Base-by-base conservation (phyloP, 192 early-diverging fungal genomes). In the Gryganskiella cystojenkinii region DNA sequence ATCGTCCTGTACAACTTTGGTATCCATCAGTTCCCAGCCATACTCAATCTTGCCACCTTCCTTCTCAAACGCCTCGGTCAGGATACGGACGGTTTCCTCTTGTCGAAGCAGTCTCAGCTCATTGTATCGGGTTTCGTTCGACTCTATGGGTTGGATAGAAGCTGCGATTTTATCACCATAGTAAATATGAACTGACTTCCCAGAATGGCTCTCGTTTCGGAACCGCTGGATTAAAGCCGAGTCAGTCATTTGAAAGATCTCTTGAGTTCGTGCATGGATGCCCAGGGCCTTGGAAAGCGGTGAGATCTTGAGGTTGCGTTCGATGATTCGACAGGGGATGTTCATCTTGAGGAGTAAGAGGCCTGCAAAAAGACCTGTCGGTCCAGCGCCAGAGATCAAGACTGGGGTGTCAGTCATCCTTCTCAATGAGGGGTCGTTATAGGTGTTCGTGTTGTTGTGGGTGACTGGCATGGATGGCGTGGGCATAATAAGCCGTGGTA, bases 381-480 rank as follows among this genome's bases (percentile, higher is more conserved):
- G 69, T 6, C 69, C 53, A 6, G 34, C 69, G 8, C 69, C 69
- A 1, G 60, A 28, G 60, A 71, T 71, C 0, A 71, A 28, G 13
- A 71, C 25, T 24, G 61, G 42, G 20, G n/a, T 56, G 9, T 40
- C 37, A 9, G 37, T 9, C 37, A 40, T 40, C 37, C 13, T 40
- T n/a, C n/a, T n/a, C n/a, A n/a, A n/a, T n/a, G n/a, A n/a, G n/a
- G n/a, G n/a, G n/a, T n/a, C n/a, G n/a, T n/a, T n/a, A n/a, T n/a
- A n/a, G n/a, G n/a, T n/a, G n/a, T n/a, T n/a, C n/a, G n/a, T n/a
- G n/a, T n/a, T n/a, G n/a, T n/a, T n/a, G n/a, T n/a, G n/a, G n/a
- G n/a, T n/a, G n/a, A n/a, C n/a, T n/a, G n/a, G n/a, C n/a, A n/a
- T n/a, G n/a, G n/a, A n/a, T n/a, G n/a, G n/a, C n/a, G n/a, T n/a